Percentiles rank a stretch among this genome's conserved stretches.
Conservation (phyloP, 306 rosid genomes). For the Malus orientalis region DNA sequence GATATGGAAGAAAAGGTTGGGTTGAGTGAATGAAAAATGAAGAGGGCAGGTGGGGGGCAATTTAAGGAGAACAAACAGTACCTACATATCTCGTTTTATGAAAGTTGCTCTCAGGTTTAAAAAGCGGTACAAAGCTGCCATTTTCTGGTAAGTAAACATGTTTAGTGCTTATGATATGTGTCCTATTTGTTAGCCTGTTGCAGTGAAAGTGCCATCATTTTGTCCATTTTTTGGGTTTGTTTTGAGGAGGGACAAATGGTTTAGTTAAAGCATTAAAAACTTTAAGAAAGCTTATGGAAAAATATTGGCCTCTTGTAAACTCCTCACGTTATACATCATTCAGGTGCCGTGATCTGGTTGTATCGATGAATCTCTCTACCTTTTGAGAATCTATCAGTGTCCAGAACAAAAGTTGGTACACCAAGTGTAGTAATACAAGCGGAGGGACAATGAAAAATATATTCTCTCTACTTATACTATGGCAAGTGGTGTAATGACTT, state of each 20-base stretch:
- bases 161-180: conserved; percentile 4
- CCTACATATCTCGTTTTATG: too few relatives aligned
- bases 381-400: too few relatives aligned
- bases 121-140: conserved; percentile 1
- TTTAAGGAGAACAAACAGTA: too few relatives aligned
- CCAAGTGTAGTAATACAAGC: too few relatives aligned
- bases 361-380: too few relatives aligned
- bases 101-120: too few relatives aligned
- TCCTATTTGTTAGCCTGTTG: background rate
- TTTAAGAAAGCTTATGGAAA: conserved; percentile 1
- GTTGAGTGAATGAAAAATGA: conserved; percentile 7
- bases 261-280: background rate
- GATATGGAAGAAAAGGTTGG: background rate
- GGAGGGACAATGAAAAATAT: too few relatives aligned
- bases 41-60: conserved; percentile 10
- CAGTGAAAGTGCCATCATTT: too few relatives aligned
- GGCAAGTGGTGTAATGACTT: too few relatives aligned
- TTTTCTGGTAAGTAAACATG: background rate
- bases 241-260: conserved; percentile 11
- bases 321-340: background rate
- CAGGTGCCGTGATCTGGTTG: background rate
- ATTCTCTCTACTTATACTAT: too few relatives aligned
- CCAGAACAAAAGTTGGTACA: too few relatives aligned
- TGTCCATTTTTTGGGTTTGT: background rate
- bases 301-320: background rate